Evolutionary conservation across 306 rosid species (phyloP).

Genomic region (Acacia acuminata): DNA sequence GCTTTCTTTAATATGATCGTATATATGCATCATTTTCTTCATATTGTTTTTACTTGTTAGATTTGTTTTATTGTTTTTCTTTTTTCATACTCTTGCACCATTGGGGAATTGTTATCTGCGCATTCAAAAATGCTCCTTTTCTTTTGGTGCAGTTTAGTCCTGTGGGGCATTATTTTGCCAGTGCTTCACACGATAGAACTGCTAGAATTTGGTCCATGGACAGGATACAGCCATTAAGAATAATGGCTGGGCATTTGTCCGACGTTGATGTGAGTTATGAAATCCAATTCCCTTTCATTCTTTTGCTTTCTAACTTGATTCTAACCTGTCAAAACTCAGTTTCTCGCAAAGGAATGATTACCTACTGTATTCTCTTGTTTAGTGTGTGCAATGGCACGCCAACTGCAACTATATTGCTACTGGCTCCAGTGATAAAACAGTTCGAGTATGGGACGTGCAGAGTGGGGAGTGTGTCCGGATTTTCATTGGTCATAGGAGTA

Average conservation of each 20-base stretch:
- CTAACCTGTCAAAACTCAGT: not conserved
- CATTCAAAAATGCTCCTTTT: constrained; percentile 11
- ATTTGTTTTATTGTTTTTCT: not conserved
- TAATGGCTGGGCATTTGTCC: constrained; percentile 97
- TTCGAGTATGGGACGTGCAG: constrained; percentile 93
- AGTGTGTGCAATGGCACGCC: constrained; percentile 99
- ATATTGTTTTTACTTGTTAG: not conserved
- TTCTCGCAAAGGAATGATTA: not conserved
- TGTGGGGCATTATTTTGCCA: constrained; percentile 93
- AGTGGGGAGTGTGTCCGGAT: constrained; percentile 96
- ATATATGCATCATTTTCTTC: not conserved
- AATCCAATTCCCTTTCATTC: constrained; percentile 7
- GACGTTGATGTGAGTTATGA: constrained; percentile 88
- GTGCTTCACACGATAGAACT: constrained; percentile 95
- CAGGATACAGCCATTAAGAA: constrained; percentile 87
- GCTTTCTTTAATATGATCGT: not conserved
- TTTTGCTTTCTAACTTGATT: constrained; percentile 8
- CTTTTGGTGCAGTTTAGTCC: constrained; percentile 87
- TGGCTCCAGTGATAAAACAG: constrained; percentile 97
- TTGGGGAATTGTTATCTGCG: not conserved
- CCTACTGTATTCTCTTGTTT: constrained; percentile 22
- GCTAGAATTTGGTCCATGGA: constrained; percentile 98
- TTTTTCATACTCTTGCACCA: not conserved
- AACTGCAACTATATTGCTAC: constrained; percentile 99
- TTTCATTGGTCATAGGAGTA: constrained; percentile 94